phyloP scores from a whole-genome alignment of 192 early-diverging fungal genomes.

The Podila clonocystis region DNA sequence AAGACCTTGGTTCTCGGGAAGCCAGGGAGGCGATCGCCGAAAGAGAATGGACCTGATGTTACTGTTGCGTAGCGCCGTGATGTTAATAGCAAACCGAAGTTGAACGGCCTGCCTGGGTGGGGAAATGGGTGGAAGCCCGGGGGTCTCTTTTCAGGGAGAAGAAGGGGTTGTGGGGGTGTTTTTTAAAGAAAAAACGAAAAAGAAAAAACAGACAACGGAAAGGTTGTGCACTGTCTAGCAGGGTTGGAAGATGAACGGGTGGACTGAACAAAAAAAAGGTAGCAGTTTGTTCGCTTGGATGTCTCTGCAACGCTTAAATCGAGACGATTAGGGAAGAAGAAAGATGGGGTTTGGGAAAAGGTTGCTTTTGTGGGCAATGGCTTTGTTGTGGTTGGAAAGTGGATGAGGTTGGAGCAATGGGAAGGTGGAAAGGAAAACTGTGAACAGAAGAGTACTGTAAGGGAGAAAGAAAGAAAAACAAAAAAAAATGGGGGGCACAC shows the following conservation, averaged over 20 bases:
- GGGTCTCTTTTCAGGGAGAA: conserved; percentile 37
- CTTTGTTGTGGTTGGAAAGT: conserved; percentile 40
- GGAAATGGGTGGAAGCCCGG: conserved; percentile 52
- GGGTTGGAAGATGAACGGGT: conserved; percentile 14
- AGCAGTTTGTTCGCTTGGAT: conserved; percentile 21
- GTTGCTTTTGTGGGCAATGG: conserved; percentile 44
- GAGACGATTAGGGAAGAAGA: conserved; percentile 14
- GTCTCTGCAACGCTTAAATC: conserved; percentile 6
- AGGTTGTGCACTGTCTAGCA: conserved; percentile 52
- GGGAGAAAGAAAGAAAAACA: conserved; percentile 16
- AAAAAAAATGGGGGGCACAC: not conserved
- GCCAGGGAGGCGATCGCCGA: conserved; percentile 55
- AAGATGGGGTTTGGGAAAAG: conserved; percentile 22
- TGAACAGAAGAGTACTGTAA: conserved; percentile 18
- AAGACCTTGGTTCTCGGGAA: conserved; percentile 54
- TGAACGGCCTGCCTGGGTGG: conserved; percentile 48
- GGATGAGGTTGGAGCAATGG: conserved; percentile 29
- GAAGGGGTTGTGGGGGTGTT: conserved; percentile 25
- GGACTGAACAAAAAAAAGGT: conserved; percentile 40
- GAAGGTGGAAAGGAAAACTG: conserved; percentile 20
- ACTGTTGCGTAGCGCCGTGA: conserved; percentile 56
- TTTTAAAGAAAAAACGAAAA: conserved; percentile 42
- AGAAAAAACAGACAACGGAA: conserved; percentile 25
- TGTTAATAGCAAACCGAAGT: conserved; percentile 54
- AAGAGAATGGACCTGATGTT: conserved; percentile 51